Evolutionary conservation across 495 filamentous ascomycete genomes (phyloP), one percentile per base, ranked within the genome.

Genomic region (Ascodesmis nigricans): DNA sequence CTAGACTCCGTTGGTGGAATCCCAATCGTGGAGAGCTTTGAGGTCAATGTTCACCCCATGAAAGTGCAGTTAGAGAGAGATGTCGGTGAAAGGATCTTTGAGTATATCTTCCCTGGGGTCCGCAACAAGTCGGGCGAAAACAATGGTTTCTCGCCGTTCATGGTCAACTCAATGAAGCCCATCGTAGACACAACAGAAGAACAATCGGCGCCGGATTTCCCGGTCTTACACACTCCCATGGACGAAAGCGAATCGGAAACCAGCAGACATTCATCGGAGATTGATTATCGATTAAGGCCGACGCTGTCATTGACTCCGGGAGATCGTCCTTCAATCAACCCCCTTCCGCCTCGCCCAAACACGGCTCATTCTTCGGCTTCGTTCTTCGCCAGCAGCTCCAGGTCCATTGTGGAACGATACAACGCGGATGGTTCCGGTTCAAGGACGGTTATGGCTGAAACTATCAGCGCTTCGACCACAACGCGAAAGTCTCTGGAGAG

Each of bases 1-100:
- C 64, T 95, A 4, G 87, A 99, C 52, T 87, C 84, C 22, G 92
- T 99, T 49, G 87, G 84, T 26, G 87, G 87, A 21, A 95, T 99
- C 45, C 82, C 87, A 1, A 83, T 99, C 29, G 73, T 95, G 62
- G 83, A 95, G 43, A 76, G 90, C 49, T 99, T 99, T 43, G 87
- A 99, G 53, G 76, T 99, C 32, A 77, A 82, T 40, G 58, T 95
- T 6, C 82, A 87, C 52, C 87, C 87, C 1, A 66, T 99, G 45
- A 91, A 78, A 50, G 69, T 99, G 19, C 90, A 99, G 52, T 63
- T 99, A 16, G 87, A 99, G 56, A 71, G 69, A 14, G 84, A 95
- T 46, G 69, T 95, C 34, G 87, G 83, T 6, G 82, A 90, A 51
- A 83, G 72, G 52, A 64, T 99, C 13, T 93, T 95, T 47, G 84